These are phyloP conservation scores for Globisporangium recalcitrans DNA, from an alignment of 352 stramenopile genomes.

Conservation along the genomic window DNA sequence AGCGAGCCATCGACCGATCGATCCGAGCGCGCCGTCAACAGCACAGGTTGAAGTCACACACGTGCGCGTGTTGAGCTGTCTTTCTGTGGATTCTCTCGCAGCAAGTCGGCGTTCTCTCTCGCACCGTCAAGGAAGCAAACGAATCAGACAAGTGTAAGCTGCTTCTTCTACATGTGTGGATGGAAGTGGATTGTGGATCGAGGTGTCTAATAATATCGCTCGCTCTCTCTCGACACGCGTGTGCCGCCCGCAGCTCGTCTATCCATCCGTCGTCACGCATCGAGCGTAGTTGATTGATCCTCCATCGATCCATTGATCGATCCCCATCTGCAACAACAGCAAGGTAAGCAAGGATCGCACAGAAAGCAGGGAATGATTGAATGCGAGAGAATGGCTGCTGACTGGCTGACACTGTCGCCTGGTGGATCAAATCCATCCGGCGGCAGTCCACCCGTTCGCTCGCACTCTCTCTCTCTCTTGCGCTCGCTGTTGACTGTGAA, in stretches of 20 bases:
- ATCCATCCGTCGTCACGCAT: conserved; percentile 4
- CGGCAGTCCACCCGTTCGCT: background rate
- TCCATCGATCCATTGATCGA: conserved; percentile 22
- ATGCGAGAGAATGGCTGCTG: conserved; percentile 2
- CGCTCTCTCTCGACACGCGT: background rate
- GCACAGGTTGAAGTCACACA: background rate
- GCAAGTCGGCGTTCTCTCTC: conserved; percentile 1
- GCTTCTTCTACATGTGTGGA: background rate
- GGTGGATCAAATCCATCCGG: conserved; percentile 14
- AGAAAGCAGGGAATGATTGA: background rate
- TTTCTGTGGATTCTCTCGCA: conserved; percentile 1
- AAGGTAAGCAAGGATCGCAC: background rate
- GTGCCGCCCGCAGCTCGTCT: background rate
- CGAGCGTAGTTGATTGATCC: conserved; percentile 14
- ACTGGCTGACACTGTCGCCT: conserved; percentile 2
- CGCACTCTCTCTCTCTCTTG: background rate
- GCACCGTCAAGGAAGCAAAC: conserved; percentile 1
- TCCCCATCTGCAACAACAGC: conserved; percentile 9
- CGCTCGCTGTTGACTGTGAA: background rate
- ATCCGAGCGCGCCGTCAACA: background rate
- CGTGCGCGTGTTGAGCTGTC: background rate
- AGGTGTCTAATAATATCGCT: conserved; percentile 3
- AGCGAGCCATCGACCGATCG: background rate
- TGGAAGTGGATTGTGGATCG: background rate
- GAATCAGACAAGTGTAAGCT: background rate